Evolutionary conservation across 2,329 filamentous ascomycete genomes (phyloP), one percentile per base, ranked within the genome.

Genomic region (Penicillium nordicum): DNA sequence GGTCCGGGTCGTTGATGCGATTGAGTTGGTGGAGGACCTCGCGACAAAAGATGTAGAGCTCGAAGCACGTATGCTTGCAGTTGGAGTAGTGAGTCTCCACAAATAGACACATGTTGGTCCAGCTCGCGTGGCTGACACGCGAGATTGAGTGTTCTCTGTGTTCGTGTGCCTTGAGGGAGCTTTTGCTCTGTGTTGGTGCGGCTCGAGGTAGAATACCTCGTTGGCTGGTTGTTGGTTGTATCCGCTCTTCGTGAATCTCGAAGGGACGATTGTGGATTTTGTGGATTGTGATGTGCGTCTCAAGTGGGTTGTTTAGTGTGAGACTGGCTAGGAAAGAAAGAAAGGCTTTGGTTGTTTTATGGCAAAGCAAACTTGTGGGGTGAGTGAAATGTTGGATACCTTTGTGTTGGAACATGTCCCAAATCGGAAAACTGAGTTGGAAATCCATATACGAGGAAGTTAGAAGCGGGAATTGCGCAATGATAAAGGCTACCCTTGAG

Each of bases 61-160:
- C 40, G 43, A 67, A 65, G 36, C 49, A 52, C 4, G 50, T 59
- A 50, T 73, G 70, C 10, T 55, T 50, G 63, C 72, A 73, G 9
- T 58, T 48, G 38, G 42, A n/a, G 57, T 63, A 65, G 44, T 48
- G 53, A 21, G 63, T 61, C 16, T 61, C 61, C 3, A 57, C 41
- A 53, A 69, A 72, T 12, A 60, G 53, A 44, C 71, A 73, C 71
- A 73, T 73, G 25, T 18, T 63, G 14, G 32, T 14, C 2, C 16
- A 5, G 16, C 12, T 32, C 3, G 48, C 40, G 16, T 34, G 5
- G 6, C 34, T 16, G 16, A 3, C 25, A 21, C n/a, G 11, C n/a
- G 10, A 18, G 14, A 3, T 5, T 27, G 5, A n/a, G 18, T 41
- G 34, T 7, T 41, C 6, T 32, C 1, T 40, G 5, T 27, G 6